These are phyloP conservation scores for Vigna unguiculata DNA, from an alignment of 306 rosid genomes.

Conservation along the genomic window DNA sequence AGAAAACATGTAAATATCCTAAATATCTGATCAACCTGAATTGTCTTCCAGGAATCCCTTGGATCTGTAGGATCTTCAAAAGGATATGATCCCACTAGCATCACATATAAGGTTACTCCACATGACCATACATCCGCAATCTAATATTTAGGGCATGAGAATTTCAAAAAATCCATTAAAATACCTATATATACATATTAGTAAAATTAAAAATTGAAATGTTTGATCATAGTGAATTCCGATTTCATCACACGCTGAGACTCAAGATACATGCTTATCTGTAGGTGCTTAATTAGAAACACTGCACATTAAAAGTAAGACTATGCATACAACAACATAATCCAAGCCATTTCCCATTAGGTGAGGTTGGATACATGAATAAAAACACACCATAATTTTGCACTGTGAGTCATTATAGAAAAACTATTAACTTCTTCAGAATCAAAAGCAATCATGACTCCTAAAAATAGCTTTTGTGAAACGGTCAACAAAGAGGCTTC, in stretches of 20 bases:
- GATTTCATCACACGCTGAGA: not conserved
- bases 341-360: not conserved
- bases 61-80: constrained; percentile 72
- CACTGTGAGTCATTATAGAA: not conserved
- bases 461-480: not conserved
- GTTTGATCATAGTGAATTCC: not conserved
- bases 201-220: not conserved
- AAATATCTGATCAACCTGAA: constrained; percentile 59
- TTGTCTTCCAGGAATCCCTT: constrained; percentile 73
- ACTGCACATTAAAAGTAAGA: not conserved
- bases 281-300: not conserved
- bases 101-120: constrained; percentile 93
- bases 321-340: not conserved
- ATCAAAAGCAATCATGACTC: not conserved
- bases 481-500: not conserved
- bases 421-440: not conserved
- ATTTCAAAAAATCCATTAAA: not conserved
- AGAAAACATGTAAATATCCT: constrained; percentile 1
- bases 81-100: constrained; percentile 91
- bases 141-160: constrained; percentile 45
- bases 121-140: constrained; percentile 98
- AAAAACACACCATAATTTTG: not conserved
- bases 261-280: not conserved
- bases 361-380: not conserved
- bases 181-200: not conserved